Conservation (phyloP, 176 grass and related monocot species). For the Bothriochloa decipiens region DNA sequence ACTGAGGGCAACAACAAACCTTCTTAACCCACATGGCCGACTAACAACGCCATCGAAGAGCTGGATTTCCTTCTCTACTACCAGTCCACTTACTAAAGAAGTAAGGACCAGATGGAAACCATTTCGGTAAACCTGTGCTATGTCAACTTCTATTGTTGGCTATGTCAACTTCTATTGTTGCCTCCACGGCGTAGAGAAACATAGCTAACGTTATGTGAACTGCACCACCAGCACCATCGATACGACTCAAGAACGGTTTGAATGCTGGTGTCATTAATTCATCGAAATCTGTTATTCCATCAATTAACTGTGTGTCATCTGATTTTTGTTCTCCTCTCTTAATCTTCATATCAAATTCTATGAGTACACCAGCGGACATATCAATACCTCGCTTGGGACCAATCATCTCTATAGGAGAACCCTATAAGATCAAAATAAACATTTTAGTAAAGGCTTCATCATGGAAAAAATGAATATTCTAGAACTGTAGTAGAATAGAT, state of each 20-base stretch:
- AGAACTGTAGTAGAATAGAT: too few species aligned
- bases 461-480: too few species aligned
- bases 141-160: too few species aligned
- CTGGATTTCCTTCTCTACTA: background rate
- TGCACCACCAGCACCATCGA: background rate
- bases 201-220: conserved; percentile 22
- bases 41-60: background rate
- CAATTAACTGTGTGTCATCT: background rate
- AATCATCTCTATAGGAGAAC: conserved; percentile 9
- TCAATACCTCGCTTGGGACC: background rate
- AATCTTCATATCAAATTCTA: conserved; percentile 13
- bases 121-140: background rate
- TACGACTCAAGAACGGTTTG: background rate
- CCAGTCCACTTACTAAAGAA: background rate
- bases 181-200: background rate
- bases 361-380: background rate
- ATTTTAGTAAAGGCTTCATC: too few species aligned
- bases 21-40: background rate
- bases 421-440: background rate
- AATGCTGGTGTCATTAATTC: background rate
- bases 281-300: background rate
- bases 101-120: background rate
- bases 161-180: conserved; percentile 10
- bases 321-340: background rate
- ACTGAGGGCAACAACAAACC: background rate